Evolutionary conservation across 2,329 filamentous ascomycete genomes (phyloP).

Genomic region (Aspergillus chevalieri): DNA sequence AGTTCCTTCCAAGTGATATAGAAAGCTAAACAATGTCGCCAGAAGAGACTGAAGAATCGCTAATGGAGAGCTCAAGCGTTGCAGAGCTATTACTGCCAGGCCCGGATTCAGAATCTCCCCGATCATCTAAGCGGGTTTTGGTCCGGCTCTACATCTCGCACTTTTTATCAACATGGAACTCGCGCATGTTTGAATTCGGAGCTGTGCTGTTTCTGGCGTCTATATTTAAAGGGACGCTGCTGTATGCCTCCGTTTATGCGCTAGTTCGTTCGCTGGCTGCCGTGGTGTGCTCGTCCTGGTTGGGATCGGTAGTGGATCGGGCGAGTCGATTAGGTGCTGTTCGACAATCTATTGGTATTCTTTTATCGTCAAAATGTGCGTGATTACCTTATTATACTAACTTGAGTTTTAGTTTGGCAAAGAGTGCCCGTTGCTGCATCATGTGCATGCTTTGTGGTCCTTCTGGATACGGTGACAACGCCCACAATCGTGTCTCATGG

Average conservation of each 20-base stretch:
- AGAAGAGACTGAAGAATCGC: not conserved
- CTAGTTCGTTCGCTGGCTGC: slow-evolving; percentile 54
- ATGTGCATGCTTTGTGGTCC: slow-evolving; percentile 42
- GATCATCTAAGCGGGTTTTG: not conserved
- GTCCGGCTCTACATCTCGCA: slow-evolving; percentile 51
- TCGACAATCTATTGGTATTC: slow-evolving; percentile 43
- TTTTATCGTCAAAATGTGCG: not conserved
- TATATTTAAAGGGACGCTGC: slow-evolving; percentile 54
- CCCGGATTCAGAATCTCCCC: not conserved
- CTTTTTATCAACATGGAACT: slow-evolving; percentile 59
- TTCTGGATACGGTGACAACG: slow-evolving; percentile 11
- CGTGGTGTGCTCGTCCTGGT: slow-evolving; percentile 51
- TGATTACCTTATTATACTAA: slow-evolving; percentile 1
- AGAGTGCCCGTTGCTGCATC: slow-evolving; percentile 40
- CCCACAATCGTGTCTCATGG: slow-evolving; percentile 7
- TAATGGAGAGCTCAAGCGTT: not conserved
- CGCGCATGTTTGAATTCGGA: slow-evolving; percentile 59
- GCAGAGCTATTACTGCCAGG: not conserved
- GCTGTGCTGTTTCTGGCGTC: slow-evolving; percentile 54
- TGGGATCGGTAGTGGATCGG: slow-evolving; percentile 57
- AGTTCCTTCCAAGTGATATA: not conserved
- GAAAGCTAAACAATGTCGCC: not conserved
- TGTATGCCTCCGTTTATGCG: slow-evolving; percentile 65
- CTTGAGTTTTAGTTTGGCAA: slow-evolving; percentile 26
- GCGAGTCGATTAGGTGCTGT: slow-evolving; percentile 48